phyloP scores from a whole-genome alignment of 345 rosid genomes.

The Eutrema heterophyllum region DNA sequence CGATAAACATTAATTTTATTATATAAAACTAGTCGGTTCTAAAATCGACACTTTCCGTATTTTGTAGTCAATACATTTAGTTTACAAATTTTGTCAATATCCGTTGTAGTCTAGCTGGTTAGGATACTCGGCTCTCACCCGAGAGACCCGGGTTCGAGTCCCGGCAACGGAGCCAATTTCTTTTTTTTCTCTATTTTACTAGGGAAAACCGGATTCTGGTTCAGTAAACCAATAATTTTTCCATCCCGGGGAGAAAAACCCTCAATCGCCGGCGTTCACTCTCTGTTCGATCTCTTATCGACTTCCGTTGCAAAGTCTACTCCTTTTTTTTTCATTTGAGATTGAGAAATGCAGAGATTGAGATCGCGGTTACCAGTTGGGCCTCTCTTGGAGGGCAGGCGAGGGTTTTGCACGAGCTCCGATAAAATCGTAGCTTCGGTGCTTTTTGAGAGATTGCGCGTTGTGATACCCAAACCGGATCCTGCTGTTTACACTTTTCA shows the following conservation, averaged over 20 bases:
- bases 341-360: conserved; percentile 45
- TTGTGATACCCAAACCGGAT: conserved; percentile 85
- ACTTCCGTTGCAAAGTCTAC: background rate
- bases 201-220: background rate
- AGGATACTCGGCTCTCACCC: conserved; percentile 78
- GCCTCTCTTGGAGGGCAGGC: conserved; percentile 25
- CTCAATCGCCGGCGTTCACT: background rate
- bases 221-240: background rate
- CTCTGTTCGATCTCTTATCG: background rate
- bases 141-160: conserved; percentile 35
- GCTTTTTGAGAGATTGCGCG: conserved; percentile 86
- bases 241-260: background rate
- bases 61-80: too few relatives aligned
- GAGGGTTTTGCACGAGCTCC: conserved; percentile 61
- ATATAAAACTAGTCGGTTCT: too few relatives aligned
- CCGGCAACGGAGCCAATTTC: background rate
- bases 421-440: conserved; percentile 87
- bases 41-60: too few relatives aligned
- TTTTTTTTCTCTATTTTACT: background rate
- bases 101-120: conserved; percentile 47
- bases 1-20: too few relatives aligned
- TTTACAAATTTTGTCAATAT: background rate
- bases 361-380: conserved; percentile 30
- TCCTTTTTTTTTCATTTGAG: conserved; percentile 21
- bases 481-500: conserved; percentile 82